phyloP scores from a whole-genome alignment of 129 eudicot species.

The Helianthus tuberosus region DNA sequence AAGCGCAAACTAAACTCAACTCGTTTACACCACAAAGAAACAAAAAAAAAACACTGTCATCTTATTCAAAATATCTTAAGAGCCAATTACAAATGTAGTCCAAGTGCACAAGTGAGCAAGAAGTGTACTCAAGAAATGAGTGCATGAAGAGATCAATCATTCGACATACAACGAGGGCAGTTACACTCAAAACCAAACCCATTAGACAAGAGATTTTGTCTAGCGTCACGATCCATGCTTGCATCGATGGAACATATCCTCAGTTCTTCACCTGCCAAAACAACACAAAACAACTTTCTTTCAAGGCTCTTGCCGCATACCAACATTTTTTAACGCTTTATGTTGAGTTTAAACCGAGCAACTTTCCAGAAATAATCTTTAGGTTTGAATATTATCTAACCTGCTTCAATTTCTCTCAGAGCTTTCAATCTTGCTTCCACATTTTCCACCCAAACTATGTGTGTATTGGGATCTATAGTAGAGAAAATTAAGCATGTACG shows the following conservation, averaged over 20 bases:
- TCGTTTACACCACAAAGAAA: no score
- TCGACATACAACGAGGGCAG: constrained; percentile 72
- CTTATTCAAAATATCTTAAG: not conserved
- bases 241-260: constrained; percentile 96
- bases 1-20: no score
- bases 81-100: not conserved
- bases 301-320: not conserved
- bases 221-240: constrained; percentile 82
- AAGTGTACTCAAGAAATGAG: not conserved
- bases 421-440: constrained; percentile 77
- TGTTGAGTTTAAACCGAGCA: not conserved
- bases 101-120: not conserved
- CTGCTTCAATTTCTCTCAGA: constrained; percentile 85
- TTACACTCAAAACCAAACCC: constrained; percentile 84
- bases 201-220: constrained; percentile 54
- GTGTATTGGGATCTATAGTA: constrained; percentile 85
- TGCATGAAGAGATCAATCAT: constrained; percentile 36
- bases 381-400: constrained; percentile 44
- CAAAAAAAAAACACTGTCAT: not conserved
- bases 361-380: not conserved
- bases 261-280: constrained; percentile 77
- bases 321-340: not conserved
- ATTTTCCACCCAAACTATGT: constrained; percentile 77
- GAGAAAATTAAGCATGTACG: constrained; percentile 16
- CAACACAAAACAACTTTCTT: constrained; percentile 22